Base-by-base conservation (phyloP, 352 stramenopile genomes). In the Phytophthora melonis region DNA sequence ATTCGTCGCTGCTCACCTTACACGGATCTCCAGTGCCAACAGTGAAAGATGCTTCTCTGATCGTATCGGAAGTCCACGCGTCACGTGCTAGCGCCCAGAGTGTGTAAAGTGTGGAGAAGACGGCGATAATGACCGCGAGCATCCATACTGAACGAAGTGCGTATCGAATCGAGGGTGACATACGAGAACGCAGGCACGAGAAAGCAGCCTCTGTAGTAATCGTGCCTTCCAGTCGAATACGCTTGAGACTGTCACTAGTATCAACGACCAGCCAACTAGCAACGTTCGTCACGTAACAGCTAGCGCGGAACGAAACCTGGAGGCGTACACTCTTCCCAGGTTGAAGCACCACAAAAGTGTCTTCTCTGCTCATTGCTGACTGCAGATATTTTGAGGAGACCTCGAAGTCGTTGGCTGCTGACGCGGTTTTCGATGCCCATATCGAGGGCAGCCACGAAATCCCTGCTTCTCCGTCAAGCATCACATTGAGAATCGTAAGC, bases 221-320 rank as follows among this genome's bases (percentile, higher is more conserved):
- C 13, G 41, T 71, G 16, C 76, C 76, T 43, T 77, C 39, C 14
- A 87, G 50, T 7, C 49, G 57, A n/a, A 87, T 60, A 52, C 53
- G 72, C 30, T 72, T 78, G 19, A 70, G 60, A 1, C 23, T 55
- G 39, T 79, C 74, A 49, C 74, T 80, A 0, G 68, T 78, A 32
- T 79, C 61, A 49, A 87, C 66, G 21, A 72, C n/a, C n/a, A 87
- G 49, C 66, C 67, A 78, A 14, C 63, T 72, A 36, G 71, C 30
- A 11, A 66, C 58, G 18, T 11, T 71, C 10, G 56, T 21, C n/a
- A 62, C 27, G 47, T 67, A 75, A 50, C 80, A 87, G 57, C 58
- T 78, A 13, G 77, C 59, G 27, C 54, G 54, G 50, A 80, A 85
- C 16, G 68, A 70, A 30, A 80, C 64, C 7, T 50, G 52, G 66